Evolutionary conservation across 495 filamentous ascomycete species (phyloP), one percentile per base, ranked within the genome.

Genomic region (Apodospora peruviana): DNA sequence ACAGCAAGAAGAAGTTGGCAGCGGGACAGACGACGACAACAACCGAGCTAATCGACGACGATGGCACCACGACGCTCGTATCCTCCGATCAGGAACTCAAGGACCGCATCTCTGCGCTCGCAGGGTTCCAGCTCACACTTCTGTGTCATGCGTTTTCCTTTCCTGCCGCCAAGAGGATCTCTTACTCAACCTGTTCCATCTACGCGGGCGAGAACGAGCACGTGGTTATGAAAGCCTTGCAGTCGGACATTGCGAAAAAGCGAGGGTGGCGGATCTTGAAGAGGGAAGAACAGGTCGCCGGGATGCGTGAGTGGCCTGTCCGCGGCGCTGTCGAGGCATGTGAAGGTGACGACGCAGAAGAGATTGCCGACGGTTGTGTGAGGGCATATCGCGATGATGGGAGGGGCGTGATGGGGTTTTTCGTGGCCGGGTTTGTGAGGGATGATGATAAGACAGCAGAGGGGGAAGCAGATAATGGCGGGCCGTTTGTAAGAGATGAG

Each of bases 141-240:
- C 71, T 96, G 5, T 76, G 85, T 45, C 90, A 94, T 61, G 91
- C 93, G 0, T 81, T 97, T 64, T 62, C 67, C 20, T 98, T 96
- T 53, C 87, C 90, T 0, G 68, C 74, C n/a, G 90, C 89, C 0
- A 72, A 60, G 3, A 84, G 76, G 57, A 85, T 97, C 34, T 87
- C 86, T 0, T 98, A 98, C 61, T 91, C 86, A 35, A 98, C 93
- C 0, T 98, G 93, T 61, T 97, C 93, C 0, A 72, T 95, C 20
- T 79, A 96, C 62, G 71, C 82, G 1, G 75, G 83, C 32, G 93
- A 98, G 64, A 97, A 98, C 59, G 93, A 98, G 62, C 61, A 74
- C 20, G 93, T 96, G 0, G 90, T 96, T 7, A 44, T 81, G 16
- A 71, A 76, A 18, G 83, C 90, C 5, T 62, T 97, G 35, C 51